These are phyloP conservation scores for Saposhnikovia divaricata DNA, from an alignment of 129 eudicot species.

Conservation along the genomic window DNA sequence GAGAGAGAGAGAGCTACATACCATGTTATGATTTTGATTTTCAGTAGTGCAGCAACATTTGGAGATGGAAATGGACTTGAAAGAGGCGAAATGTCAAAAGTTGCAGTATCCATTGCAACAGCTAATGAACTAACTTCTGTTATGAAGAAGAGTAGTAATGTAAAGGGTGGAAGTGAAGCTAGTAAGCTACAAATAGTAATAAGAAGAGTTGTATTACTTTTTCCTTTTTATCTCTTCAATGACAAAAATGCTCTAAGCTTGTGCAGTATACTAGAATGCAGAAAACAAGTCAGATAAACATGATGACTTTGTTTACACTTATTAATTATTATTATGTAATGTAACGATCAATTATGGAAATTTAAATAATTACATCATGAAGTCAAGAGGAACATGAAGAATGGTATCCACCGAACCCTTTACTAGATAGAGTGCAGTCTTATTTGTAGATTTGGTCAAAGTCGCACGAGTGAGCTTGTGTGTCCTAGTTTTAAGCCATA, in stretches of 20 bases:
- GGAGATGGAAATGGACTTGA: conserved; percentile 80
- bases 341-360: too few relatives aligned
- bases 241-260: conserved; percentile 39
- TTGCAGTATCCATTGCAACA: conserved; percentile 29
- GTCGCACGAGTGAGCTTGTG: conserved; percentile 57
- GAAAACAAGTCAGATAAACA: conserved; percentile 27
- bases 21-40: conserved; percentile 95
- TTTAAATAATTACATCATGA: too few relatives aligned
- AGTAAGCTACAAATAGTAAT: conserved; percentile 14
- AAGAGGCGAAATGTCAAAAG: conserved; percentile 26
- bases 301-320: conserved; percentile 6
- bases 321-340: too few relatives aligned
- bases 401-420: neutral
- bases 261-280: conserved; percentile 33
- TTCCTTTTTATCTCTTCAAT: conserved; percentile 23
- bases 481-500: conserved; percentile 50
- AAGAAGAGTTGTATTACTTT: conserved; percentile 26
- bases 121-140: neutral
- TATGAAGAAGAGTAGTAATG: neutral
- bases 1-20: conserved; percentile 5
- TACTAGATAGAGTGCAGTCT: too few relatives aligned
- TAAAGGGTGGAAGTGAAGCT: conserved; percentile 10
- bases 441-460: conserved; percentile 18
- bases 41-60: conserved; percentile 75
- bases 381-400: too few relatives aligned